Base-by-base conservation (phyloP, 148 eudicot species). In the Suaeda aralocaspica region DNA sequence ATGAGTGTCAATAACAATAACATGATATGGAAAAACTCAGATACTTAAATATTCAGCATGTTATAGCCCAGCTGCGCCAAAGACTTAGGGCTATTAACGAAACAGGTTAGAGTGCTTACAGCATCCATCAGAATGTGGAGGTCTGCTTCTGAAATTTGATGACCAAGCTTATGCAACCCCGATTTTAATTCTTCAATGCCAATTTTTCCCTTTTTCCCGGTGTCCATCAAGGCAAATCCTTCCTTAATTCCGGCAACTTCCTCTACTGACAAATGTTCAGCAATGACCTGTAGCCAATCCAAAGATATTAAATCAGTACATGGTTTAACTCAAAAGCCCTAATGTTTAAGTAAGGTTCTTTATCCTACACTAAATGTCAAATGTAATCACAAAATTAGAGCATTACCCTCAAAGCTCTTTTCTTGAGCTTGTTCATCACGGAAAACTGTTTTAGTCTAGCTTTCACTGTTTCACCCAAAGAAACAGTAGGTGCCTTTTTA, bases 391-490 rank as follows among this genome's bases (percentile, higher is more conserved):
- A 45, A 7, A 64, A 62, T 18, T 50, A 41, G 34, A 57, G 72
- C 16, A 56, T 74, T 84, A 91, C 96, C 91, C 82, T 82, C 36
- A 91, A 73, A 76, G 96, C 93, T 76, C 77, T 80, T 82, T 91
- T 91, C 88, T 91, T 91, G 60, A 91, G 88, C 76, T 88, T 91
- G 83, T 91, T 91, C 93, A 88, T 91, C 62, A 86, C 81, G 50
- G 93, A 84, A 48, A 91, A 91, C 68, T 88, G 96, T 69, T 81
- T 83, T 46, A 91, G 91, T 68, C 93, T 82, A 24, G 89, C 89
- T 71, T 77, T 86, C 70, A 86, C 96, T 0, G 84, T 80, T 79
- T 91, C 93, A 62, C 96, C 93, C 52, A 91, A 55, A 62, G 85
- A 82, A 72, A 85, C 87, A 82, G 86, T 85, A 29, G 96, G 93